A percentile compares a stretch with the other conserved stretches of the same genome.
Conservation (phyloP, 176 grass and related monocot species). For the Oryza meridionalis region DNA sequence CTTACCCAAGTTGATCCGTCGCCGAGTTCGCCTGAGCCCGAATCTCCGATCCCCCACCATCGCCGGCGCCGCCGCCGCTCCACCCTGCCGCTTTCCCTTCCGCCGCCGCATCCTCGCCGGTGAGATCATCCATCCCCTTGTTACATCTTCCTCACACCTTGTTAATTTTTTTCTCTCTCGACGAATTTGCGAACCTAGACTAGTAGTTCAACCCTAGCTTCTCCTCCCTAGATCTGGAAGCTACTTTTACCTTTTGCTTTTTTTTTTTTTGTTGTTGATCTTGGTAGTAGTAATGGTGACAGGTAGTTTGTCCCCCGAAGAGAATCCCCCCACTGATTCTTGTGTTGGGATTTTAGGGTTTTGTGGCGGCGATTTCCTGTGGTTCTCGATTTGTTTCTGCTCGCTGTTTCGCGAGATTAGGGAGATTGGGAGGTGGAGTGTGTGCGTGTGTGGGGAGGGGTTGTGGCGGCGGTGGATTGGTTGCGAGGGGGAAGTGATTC, state of each 20-base stretch:
- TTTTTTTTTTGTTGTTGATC: background rate
- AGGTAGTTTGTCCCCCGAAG: background rate
- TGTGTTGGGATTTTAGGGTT: background rate
- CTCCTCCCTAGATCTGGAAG: too few species aligned
- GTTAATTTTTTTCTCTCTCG: too few species aligned
- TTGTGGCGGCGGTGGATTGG: too few species aligned
- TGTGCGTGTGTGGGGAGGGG: background rate
- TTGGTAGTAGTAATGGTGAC: too few species aligned
- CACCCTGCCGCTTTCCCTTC: too few species aligned
- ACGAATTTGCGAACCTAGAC: too few species aligned
- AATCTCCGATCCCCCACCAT: background rate
- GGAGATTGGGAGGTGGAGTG: background rate
- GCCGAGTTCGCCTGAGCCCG: too few species aligned
- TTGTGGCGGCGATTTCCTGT: background rate
- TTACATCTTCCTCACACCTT: too few species aligned
- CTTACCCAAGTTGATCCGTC: background rate
- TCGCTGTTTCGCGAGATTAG: background rate
- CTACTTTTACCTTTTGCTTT: background rate
- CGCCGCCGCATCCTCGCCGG: too few species aligned
- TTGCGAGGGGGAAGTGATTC: background rate
- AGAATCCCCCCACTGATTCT: background rate
- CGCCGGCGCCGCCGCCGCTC: too few species aligned
- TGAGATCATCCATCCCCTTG: too few species aligned
- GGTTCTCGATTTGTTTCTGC: background rate
- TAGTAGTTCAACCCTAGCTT: too few species aligned